These are phyloP conservation scores for Annulohypoxylon bovei DNA, from an alignment of 495 filamentous ascomycete genomes.

Conservation along the genomic window DNA sequence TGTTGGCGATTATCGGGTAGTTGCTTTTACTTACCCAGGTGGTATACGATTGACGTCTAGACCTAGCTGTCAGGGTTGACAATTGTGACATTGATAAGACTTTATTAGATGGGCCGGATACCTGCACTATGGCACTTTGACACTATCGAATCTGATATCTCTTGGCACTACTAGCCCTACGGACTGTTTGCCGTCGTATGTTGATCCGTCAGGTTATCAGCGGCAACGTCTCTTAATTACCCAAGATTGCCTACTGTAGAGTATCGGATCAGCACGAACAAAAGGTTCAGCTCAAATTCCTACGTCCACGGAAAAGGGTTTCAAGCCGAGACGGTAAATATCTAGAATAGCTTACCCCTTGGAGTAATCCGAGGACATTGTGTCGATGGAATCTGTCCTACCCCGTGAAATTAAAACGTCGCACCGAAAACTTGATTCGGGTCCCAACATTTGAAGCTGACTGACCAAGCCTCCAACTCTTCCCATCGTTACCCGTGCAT, in stretches of 20 bases:
- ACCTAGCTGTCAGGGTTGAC: neutral
- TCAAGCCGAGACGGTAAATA: neutral
- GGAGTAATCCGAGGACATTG: neutral
- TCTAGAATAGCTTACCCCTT: neutral
- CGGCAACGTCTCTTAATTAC: conserved; percentile 21
- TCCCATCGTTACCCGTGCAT: conserved; percentile 10
- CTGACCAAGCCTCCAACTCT: neutral
- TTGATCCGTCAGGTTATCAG: conserved; percentile 14
- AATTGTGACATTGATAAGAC: conserved; percentile 12
- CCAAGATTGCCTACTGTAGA: conserved; percentile 17
- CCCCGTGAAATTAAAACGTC: conserved; percentile 29
- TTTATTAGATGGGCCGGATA: neutral
- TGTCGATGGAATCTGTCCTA: conserved; percentile 9
- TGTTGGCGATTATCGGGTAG: neutral
- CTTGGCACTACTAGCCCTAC: conserved; percentile 31
- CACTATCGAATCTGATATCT: conserved; percentile 27
- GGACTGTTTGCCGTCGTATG: conserved; percentile 2
- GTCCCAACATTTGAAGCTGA: conserved; percentile 1
- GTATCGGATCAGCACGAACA: neutral
- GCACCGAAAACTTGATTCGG: conserved; percentile 15
- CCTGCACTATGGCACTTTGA: neutral
- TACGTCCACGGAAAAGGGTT: neutral
- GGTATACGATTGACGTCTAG: neutral
- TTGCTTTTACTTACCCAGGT: neutral
- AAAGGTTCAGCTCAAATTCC: neutral